Evolutionary conservation across 148 eudicot species (phyloP), one percentile per base, ranked within the genome.

Genomic region (Arbutus unedo): DNA sequence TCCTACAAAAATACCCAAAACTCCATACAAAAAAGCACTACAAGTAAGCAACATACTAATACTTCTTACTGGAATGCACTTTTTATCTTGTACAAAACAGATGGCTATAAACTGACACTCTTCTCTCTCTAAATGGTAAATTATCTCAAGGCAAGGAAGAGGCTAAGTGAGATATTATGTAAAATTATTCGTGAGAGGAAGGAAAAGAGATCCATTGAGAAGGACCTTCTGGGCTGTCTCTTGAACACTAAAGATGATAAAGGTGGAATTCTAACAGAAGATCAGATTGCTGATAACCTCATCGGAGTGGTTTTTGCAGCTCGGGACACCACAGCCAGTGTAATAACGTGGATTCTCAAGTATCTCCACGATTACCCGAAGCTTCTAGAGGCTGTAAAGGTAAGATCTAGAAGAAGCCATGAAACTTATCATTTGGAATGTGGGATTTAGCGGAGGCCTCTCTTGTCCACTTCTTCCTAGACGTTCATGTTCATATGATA

Each of bases 321-420:
- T 62, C 98, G 92, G 83, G 98, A 96, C 74, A 96, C 98, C n/a
- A 91, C 98, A 43, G 98, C 98, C 16, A 94, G 98, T 84, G 90
- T 83, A 23, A 82, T 94, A 47, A 94, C 98, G 55, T 96, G 98
- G 98, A 90, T 91, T 81, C 86, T 96, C 71, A 96, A 94, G 76
- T 96, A 94, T 88, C 92, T 96, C 43, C 76, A 84, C 55, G 93
- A 93, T 79, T 80, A 94, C 51, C 84, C 74, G 16, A 70, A 89
- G 64, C 77, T 94, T 76, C 82, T 91, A 49, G 83, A 87, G 43
- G 84, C 88, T 49, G 92, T 96, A 81, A 89, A 89, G 97, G 98
- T 95, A 81, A 60, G 74, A 56, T 76, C 77, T 19, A 62, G 81
- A 82, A 57, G 70, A 81, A 81, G 49, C 67, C 45, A 67, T 16